Evolutionary conservation across 192 early-diverging fungal species (phyloP).

Genomic region (Coemansia sp.): DNA sequence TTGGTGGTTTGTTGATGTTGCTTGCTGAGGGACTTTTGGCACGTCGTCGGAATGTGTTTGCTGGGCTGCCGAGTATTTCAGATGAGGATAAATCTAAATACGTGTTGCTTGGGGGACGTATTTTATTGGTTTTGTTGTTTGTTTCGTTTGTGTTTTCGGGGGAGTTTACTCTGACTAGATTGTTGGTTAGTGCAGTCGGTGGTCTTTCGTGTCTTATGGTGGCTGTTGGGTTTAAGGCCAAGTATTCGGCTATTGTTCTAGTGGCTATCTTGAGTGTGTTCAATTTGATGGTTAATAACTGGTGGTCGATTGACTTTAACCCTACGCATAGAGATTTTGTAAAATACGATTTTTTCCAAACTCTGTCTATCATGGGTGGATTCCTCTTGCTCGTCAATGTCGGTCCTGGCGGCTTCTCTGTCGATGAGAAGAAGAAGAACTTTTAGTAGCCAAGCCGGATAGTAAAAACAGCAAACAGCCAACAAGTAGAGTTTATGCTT

Average conservation of each 20-base stretch:
- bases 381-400: conserved; percentile 91
- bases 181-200: conserved; percentile 71
- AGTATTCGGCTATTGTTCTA: conserved; percentile 92
- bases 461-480: neutral
- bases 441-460: conserved; percentile 64
- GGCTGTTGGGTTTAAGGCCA: conserved; percentile 96
- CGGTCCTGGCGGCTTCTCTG: conserved; percentile 86
- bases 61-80: conserved; percentile 81
- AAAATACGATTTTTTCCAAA: conserved; percentile 99
- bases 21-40: conserved; percentile 76
- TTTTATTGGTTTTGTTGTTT: conserved; percentile 92
- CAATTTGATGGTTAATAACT: conserved; percentile 95
- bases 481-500: neutral
- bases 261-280: conserved; percentile 85
- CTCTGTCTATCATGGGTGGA: conserved; percentile 91
- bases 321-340: conserved; percentile 87
- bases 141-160: conserved; percentile 86
- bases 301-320: conserved; percentile 83
- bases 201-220: conserved; percentile 90
- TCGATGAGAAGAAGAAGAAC: conserved; percentile 97
- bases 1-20: conserved; percentile 93
- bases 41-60: conserved; percentile 74
- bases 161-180: conserved; percentile 69
- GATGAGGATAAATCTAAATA: conserved; percentile 88
- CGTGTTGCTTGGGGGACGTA: conserved; percentile 86